These are phyloP conservation scores for Populus euphratica DNA, from an alignment of 345 rosid species.

Conservation along the genomic window DNA sequence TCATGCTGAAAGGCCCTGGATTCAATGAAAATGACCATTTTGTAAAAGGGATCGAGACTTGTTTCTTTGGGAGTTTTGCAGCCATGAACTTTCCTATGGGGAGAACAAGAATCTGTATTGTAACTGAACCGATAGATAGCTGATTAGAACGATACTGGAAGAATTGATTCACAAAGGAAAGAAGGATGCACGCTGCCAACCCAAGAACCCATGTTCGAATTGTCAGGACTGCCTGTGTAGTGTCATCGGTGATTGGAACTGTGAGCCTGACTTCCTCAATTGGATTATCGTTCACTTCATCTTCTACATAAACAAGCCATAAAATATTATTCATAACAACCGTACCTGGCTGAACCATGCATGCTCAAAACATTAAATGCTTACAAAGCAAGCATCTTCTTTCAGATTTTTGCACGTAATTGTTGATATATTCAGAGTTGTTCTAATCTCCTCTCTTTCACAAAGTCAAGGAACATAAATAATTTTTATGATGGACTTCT, in stretches of 20 bases:
- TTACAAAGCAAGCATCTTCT: too few relatives aligned
- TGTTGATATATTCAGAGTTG: too few relatives aligned
- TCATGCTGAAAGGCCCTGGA: slow-evolving; percentile 51
- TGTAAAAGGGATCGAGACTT: slow-evolving; percentile 25
- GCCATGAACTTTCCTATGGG: slow-evolving; percentile 48
- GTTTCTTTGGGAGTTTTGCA: slow-evolving; percentile 23
- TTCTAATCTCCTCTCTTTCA: too few relatives aligned
- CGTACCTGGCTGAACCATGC: too few relatives aligned
- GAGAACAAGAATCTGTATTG: slow-evolving; percentile 40
- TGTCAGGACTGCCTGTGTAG: slow-evolving; percentile 31
- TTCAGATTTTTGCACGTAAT: too few relatives aligned
- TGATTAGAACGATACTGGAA: slow-evolving; percentile 34
- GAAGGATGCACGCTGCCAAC: slow-evolving; percentile 21
- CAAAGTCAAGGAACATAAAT: too few relatives aligned
- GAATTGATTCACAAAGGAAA: slow-evolving; percentile 38
- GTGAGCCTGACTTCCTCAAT: slow-evolving; percentile 38
- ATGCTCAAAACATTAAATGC: too few relatives aligned
- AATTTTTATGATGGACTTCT: too few relatives aligned
- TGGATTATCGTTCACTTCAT: slow-evolving; percentile 28
- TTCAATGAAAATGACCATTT: slow-evolving; percentile 47
- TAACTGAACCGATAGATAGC: slow-evolving; percentile 20
- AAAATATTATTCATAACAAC: neutral
- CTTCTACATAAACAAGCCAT: slow-evolving; percentile 4
- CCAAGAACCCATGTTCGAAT: slow-evolving; percentile 50
- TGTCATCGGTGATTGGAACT: slow-evolving; percentile 40